Evolutionary conservation across 768 basidiomycete species (phyloP), one percentile per base, ranked within the genome.

Genomic region (Infundibulicybe gibba): DNA sequence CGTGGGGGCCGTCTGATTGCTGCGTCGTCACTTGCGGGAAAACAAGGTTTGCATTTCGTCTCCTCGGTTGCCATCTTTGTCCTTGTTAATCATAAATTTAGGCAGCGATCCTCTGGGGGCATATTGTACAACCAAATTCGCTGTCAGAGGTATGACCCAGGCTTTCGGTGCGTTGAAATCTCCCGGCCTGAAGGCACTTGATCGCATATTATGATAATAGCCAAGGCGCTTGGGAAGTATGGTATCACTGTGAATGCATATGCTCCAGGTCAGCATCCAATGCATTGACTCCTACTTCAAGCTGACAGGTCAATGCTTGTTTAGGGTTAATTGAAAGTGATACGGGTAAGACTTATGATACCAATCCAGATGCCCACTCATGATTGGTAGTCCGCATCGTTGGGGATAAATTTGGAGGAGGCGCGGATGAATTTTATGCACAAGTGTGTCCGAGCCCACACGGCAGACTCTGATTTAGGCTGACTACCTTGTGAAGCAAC

Each of bases 1-100:
- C 53, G 51, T 4, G 74, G 75, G 5, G 75, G 75, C 0, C 58
- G 71, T 37, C 69, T 76, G 19, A 63, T 76, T 15, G 72, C 73
- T 10, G 71, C 71, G 1, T 66, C 61, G 8, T 77, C 74, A 5
- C 49, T 70, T 0, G 63, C 60, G 1, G 72, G 72, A 17, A 67
- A 69, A 50, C 32, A 42, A 65, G 69, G 69, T 56, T 31, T 10
- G 47, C 35, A 45, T 12, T 14, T 2, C 32, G 32, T 12, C 11
- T 41, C 40, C 12, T 19, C 20, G 14, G 2, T 3, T 31, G 21
- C 16, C n/a, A n/a, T 31, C 14, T n/a, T 20, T 17, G 13, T 17
- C 2, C 15, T 32, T 8, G n/a, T 6, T 3, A 33, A 5, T 10
- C 19, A n/a, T 10, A 10, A 11, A 25, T 12, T 6, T 42, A 57